These are phyloP conservation scores for Lagenidium giganteum DNA, from an alignment of 352 stramenopile genomes.

Conservation along the genomic window DNA sequence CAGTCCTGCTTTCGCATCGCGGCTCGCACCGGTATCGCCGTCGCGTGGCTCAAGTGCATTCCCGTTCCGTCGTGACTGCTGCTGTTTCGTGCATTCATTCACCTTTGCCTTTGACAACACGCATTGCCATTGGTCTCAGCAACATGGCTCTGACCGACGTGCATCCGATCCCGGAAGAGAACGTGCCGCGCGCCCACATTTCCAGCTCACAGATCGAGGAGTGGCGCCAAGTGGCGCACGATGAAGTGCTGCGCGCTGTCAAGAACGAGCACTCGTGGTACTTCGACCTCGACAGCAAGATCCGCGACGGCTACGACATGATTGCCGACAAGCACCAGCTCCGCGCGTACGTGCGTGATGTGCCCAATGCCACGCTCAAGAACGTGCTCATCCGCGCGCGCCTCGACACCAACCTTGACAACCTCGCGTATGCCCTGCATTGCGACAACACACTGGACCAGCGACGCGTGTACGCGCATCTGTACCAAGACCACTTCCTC, in stretches of 20 bases:
- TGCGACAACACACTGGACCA: constrained; percentile 29
- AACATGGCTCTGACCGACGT: too few relatives aligned
- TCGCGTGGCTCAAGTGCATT: too few relatives aligned
- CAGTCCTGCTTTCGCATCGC: too few relatives aligned
- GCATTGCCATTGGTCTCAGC: too few relatives aligned
- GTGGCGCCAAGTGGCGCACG: constrained; percentile 24
- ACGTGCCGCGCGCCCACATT: constrained; percentile 22
- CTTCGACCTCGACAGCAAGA: constrained; percentile 27
- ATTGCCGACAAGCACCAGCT: constrained; percentile 24
- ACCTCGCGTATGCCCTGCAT: constrained; percentile 29
- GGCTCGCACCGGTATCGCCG: too few relatives aligned
- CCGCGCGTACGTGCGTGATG: constrained; percentile 20
- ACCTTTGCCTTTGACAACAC: too few relatives aligned
- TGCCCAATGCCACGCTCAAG: constrained; percentile 25
- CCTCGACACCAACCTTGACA: constrained; percentile 27
- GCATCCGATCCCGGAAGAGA: constrained; percentile 7
- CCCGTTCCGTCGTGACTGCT: too few relatives aligned
- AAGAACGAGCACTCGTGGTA: constrained; percentile 33
- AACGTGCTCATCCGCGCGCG: constrained; percentile 27
- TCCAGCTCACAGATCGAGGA: constrained; percentile 12
- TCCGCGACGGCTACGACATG: constrained; percentile 23
- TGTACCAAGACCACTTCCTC: constrained; percentile 43
- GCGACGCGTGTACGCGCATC: constrained; percentile 25
- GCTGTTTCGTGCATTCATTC: too few relatives aligned
- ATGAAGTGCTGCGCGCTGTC: constrained; percentile 28